A percentile compares a stretch with the other conserved stretches of the same genome.
phyloP scores from a whole-genome alignment of 257 asterid species.

The Phtheirospermum japonicum region DNA sequence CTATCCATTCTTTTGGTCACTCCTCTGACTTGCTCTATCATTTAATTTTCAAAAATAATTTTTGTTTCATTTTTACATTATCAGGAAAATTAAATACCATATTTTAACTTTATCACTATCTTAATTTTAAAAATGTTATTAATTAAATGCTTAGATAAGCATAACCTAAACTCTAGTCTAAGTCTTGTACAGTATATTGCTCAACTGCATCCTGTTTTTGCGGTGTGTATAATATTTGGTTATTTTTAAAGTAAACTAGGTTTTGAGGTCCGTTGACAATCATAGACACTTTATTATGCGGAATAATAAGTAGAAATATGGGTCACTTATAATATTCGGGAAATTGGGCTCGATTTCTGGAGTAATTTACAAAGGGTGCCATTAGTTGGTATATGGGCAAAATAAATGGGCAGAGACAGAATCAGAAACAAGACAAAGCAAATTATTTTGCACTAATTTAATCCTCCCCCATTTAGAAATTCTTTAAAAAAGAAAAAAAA shows the following conservation, averaged over 20 bases:
- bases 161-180: too few relatives aligned
- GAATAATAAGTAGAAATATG: slow-evolving; percentile 2
- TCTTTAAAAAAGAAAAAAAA: too few relatives aligned
- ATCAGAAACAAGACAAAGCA: not conserved
- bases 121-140: too few relatives aligned
- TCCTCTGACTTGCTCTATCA: too few relatives aligned
- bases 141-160: too few relatives aligned
- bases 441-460: not conserved
- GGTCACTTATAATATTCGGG: slow-evolving; percentile 4
- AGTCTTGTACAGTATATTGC: not conserved
- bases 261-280: slow-evolving; percentile 35
- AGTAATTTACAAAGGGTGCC: slow-evolving; percentile 26
- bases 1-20: too few relatives aligned
- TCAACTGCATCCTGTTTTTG: not conserved
- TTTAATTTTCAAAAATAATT: too few relatives aligned
- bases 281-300: not conserved
- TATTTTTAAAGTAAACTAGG: slow-evolving; percentile 30
- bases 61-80: too few relatives aligned
- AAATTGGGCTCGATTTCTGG: slow-evolving; percentile 15
- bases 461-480: not conserved
- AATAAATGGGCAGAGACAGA: slow-evolving; percentile 31
- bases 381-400: slow-evolving; percentile 30
- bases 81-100: too few relatives aligned
- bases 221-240: slow-evolving; percentile 23
- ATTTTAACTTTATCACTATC: too few relatives aligned